A percentile compares a stretch with the other conserved stretches of the same genome.
phyloP scores from a whole-genome alignment of 2,329 filamentous ascomycete genomes.

The Rhynchosporium secalis region DNA sequence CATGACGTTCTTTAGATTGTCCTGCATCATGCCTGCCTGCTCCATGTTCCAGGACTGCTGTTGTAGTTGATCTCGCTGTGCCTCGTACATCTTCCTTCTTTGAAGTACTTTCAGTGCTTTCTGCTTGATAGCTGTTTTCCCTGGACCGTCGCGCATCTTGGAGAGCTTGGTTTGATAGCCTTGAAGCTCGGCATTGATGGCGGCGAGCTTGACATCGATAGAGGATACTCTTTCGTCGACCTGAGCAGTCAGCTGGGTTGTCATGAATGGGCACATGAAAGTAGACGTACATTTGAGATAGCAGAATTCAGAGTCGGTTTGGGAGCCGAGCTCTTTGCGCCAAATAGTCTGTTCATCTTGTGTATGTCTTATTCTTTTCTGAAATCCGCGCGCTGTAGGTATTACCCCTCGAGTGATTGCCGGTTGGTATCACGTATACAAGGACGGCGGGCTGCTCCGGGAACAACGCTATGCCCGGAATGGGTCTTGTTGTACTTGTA shows the following conservation, averaged over 20 bases:
- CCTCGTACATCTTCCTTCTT: conserved; percentile 91
- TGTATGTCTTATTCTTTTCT: neutral
- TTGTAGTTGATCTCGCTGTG: conserved; percentile 89
- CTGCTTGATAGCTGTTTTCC: conserved; percentile 87
- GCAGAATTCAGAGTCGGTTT: conserved; percentile 86
- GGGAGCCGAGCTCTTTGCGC: conserved; percentile 79
- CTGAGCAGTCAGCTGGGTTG: conserved; percentile 43
- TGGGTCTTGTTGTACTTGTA: neutral
- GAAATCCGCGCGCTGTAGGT: neutral
- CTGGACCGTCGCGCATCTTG: conserved; percentile 94
- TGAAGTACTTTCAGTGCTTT: conserved; percentile 94
- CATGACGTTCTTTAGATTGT: conserved; percentile 98
- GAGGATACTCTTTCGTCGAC: conserved; percentile 79
- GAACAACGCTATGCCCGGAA: neutral
- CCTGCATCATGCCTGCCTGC: conserved; percentile 96
- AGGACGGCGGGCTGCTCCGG: neutral
- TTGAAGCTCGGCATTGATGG: conserved; percentile 84
- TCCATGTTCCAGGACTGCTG: conserved; percentile 99
- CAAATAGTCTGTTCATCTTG: conserved; percentile 94
- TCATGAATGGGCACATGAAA: conserved; percentile 20
- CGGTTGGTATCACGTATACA: neutral
- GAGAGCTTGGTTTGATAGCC: conserved; percentile 84
- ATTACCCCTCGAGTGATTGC: conserved; percentile 1
- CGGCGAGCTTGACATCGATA: conserved; percentile 92
- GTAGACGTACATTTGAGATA: conserved; percentile 68